Conservation (phyloP, 768 basidiomycete species). For the Mycena rosella region DNA sequence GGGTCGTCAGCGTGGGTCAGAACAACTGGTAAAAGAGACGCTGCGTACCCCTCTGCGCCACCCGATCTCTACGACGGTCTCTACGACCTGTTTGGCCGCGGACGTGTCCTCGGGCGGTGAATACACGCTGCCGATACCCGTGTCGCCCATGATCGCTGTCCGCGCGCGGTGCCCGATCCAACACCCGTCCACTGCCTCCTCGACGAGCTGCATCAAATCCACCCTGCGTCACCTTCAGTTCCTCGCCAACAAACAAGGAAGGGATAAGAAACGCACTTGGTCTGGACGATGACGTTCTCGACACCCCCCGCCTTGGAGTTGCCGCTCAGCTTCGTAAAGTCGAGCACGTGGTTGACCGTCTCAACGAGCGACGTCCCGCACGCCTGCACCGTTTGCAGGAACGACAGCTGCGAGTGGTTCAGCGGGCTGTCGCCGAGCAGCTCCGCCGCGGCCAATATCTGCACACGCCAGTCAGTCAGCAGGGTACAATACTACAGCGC, state of each 20-base stretch:
- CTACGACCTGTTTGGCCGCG: constrained; percentile 70
- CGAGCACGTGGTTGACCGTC: constrained; percentile 96
- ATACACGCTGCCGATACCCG: constrained; percentile 93
- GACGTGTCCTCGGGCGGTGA: constrained; percentile 79
- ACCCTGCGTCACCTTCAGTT: constrained; percentile 53
- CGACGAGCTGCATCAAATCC: constrained; percentile 84
- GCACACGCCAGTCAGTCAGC: constrained; percentile 24
- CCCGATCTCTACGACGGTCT: constrained; percentile 91
- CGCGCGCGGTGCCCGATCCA: constrained; percentile 95
- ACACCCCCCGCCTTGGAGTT: constrained; percentile 83
- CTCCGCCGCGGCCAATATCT: constrained; percentile 94
- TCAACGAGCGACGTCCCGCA: constrained; percentile 97
- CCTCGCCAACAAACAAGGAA: constrained; percentile 5
- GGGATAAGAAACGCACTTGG: constrained; percentile 60
- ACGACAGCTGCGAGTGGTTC: constrained; percentile 85
- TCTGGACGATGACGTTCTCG: constrained; percentile 79
- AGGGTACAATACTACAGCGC: constrained; percentile 1
- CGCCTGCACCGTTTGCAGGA: constrained; percentile 93
- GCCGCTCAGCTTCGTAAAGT: constrained; percentile 95
- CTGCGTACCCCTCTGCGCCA: constrained; percentile 76
- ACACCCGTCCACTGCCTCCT: constrained; percentile 92
- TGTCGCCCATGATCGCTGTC: constrained; percentile 73
- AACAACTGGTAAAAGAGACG: constrained; percentile 36
- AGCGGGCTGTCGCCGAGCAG: constrained; percentile 88
- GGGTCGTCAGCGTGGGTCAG: constrained; percentile 10